Evolutionary conservation across 2,329 filamentous ascomycete genomes (phyloP), one percentile per base, ranked within the genome.

Genomic region (Aspergillus pseudoviridinutans): DNA sequence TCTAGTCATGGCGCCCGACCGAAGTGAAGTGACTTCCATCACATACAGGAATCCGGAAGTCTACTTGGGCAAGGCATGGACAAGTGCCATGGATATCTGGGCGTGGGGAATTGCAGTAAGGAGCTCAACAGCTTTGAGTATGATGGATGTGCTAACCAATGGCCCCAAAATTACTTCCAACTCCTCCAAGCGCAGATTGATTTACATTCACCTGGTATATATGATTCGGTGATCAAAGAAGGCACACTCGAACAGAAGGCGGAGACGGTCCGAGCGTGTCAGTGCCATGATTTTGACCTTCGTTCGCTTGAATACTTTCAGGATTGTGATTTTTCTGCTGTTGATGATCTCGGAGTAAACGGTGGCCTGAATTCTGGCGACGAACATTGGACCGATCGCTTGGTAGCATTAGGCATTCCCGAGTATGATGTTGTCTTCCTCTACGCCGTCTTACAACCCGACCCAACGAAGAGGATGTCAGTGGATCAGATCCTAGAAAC

Each of bases 401-500:
- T 51, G 28, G 22, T 51, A 17, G n/a, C 10, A 4, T 22, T 38
- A 38, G 50, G 32, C 5, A 12, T 51, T 51, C n/a, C 50, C 1
- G 50, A 22, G n/a, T 35, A 38, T 14, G 50, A 51, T 38, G 29
- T 51, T 6, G n/a, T 35, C 4, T 51, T 51, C 9, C 20, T 42
- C 12, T 35, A 24, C n/a, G 50, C 28, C 24, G 32, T 51, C 35
- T 41, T 51, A 9, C 17, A 51, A 14, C 32, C 50, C 9, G 50
- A 27, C 24, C 32, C 50, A 24, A 25, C 17, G 4, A 38, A 22
- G 20, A 35, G 32, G 20, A 22, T 41, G 50, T 28, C 50, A n/a
- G 32, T n/a, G 20, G n/a, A 41, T 17, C 51, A 28, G 44, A 42
- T 14, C 47, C 41, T 60, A 38, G 58, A 51, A 28, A 22, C 50